Evolutionary conservation across 2,329 filamentous ascomycete species (phyloP), one percentile per base, ranked within the genome.

Genomic region (Aspergillus calidoustus): DNA sequence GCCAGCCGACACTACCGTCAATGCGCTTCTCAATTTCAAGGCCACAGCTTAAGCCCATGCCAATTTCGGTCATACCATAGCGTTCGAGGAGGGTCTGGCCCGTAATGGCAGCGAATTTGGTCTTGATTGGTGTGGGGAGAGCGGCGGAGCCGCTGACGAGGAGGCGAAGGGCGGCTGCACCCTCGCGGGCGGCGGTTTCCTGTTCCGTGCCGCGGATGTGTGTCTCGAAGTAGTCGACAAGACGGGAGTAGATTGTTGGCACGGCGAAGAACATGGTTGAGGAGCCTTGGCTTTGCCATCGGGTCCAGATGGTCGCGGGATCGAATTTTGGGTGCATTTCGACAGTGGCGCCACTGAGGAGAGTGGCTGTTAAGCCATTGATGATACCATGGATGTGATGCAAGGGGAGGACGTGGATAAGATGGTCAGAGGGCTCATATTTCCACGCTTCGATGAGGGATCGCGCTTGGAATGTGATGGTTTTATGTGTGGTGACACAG

Each of bases 41-140:
- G 8, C 78, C 77, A 44, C 81, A 81, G 64, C 79, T 81, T 47
- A 82, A 73, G 2, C 76, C 79, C 68, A 82, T 82, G 1, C 81
- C 81, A n/a, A 82, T 81, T 66, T 83, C 81, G 1, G 81, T 82
- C 73, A 81, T 82, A 2, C 82, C 82, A 62, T 83, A 84, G 1
- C 82, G 74, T 64, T 83, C 77, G 3, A 84, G 70, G 17, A 84
- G 73, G 11, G 73, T 74, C 63, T 80, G 77, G 15, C 76, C 74
- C 0, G 76, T 78, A 23, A 80, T 79, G 23, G 77, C 74, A 3
- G 72, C 70, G 44, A 80, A 80, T 54, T 74, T 78, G 25, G 68
- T 66, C 62, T 78, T 80, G 31, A 78, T 78, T 1, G 79, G 76
- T 0, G 77, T 78, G 0, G 79, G 79, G 1, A 81, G 69, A 0